Conservation (phyloP, 2,329 filamentous ascomycete genomes). For the Basipetospora chlamydospora region DNA sequence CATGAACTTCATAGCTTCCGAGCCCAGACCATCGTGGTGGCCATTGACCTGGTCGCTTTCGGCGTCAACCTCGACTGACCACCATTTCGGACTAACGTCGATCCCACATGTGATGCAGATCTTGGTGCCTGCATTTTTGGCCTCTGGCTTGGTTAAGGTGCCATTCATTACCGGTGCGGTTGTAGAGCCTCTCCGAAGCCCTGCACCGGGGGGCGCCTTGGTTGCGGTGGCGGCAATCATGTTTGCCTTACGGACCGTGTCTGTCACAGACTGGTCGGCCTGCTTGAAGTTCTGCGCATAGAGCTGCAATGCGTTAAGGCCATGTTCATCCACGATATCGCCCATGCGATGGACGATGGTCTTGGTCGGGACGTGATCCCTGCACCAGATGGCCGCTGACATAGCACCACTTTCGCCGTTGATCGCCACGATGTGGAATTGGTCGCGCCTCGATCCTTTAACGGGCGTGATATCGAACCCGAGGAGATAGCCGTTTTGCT, state of each 20-base stretch:
- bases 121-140: conserved; percentile 27
- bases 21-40: conserved; percentile 32
- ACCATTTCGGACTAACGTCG: conserved; percentile 64
- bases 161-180: conserved; percentile 22
- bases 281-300: conserved; percentile 89
- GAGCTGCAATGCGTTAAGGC: conserved; percentile 63
- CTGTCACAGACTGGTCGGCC: conserved; percentile 77
- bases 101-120: conserved; percentile 50
- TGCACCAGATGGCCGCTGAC: conserved; percentile 81
- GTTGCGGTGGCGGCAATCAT: conserved; percentile 53
- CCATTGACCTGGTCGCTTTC: conserved; percentile 38
- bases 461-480: conserved; percentile 85
- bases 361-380: conserved; percentile 65
- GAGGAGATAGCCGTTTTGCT: conserved; percentile 65
- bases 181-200: conserved; percentile 41
- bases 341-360: conserved; percentile 63
- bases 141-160: conserved; percentile 9
- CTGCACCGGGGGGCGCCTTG: conserved; percentile 24
- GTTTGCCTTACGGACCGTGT: conserved; percentile 85
- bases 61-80: conserved; percentile 41
- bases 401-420: conserved; percentile 71
- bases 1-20: conserved; percentile 44
- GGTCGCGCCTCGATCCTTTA: conserved; percentile 75
- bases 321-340: conserved; percentile 44
- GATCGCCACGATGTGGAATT: conserved; percentile 64